These are phyloP conservation scores for Cercospora sp. DNA, from an alignment of 2,329 filamentous ascomycete species.

Conservation along the genomic window DNA sequence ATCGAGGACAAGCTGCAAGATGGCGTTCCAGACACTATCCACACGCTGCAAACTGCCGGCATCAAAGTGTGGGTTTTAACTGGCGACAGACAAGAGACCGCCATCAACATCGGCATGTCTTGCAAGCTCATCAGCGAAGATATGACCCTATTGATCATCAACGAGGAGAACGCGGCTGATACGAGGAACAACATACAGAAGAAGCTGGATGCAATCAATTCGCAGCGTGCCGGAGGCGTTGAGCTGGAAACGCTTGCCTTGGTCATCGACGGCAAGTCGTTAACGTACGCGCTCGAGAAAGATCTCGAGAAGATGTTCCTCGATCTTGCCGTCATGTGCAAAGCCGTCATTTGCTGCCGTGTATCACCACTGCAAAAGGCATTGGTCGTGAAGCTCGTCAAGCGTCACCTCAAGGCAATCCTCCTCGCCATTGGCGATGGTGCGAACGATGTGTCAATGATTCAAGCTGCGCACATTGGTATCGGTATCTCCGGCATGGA, in stretches of 20 bases:
- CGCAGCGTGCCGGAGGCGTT: constrained; percentile 72
- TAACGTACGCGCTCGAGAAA: constrained; percentile 89
- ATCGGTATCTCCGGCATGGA: constrained; percentile 97
- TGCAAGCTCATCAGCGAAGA: constrained; percentile 98
- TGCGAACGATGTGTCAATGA: constrained; percentile 99
- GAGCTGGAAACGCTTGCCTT: constrained; percentile 86
- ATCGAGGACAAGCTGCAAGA: constrained; percentile 98
- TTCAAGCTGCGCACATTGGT: constrained; percentile 96
- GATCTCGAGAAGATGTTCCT: constrained; percentile 92
- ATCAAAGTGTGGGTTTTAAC: constrained; percentile 99
- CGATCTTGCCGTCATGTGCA: constrained; percentile 91
- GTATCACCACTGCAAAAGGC: constrained; percentile 97
- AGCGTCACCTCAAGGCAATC: constrained; percentile 87
- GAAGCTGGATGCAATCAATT: constrained; percentile 87
- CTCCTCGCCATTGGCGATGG: constrained; percentile 95
- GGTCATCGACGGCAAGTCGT: constrained; percentile 92
- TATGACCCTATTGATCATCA: constrained; percentile 96
- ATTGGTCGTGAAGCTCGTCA: constrained; percentile 95
- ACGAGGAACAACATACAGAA: constrained; percentile 89
- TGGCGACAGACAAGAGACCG: constrained; percentile 95
- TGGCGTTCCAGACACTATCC: constrained; percentile 95
- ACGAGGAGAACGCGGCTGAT: constrained; percentile 76
- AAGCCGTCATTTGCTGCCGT: constrained; percentile 96
- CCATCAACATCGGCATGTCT: constrained; percentile 99
- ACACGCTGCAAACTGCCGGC: constrained; percentile 91